Conservation (phyloP, 2,329 filamentous ascomycete species). For the Fusarium sacchari region DNA sequence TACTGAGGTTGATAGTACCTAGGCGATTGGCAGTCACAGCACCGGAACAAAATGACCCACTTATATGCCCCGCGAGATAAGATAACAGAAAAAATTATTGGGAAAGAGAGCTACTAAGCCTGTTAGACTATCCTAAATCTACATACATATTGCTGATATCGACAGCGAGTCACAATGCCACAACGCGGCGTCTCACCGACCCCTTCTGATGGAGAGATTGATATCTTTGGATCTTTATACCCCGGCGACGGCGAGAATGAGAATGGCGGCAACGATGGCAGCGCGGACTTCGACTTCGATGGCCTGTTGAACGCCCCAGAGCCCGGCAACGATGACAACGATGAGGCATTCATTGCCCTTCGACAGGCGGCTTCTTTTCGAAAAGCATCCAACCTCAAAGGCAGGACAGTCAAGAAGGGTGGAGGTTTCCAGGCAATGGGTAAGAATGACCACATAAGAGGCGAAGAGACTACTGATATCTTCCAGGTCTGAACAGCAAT, state of each 20-base stretch:
- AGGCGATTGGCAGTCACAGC: slow-evolving; percentile 3
- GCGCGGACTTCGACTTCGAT: slow-evolving; percentile 65
- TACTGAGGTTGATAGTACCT: too few relatives aligned
- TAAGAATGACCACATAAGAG: slow-evolving; percentile 47
- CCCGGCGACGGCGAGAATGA: slow-evolving; percentile 66
- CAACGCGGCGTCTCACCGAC: slow-evolving; percentile 81
- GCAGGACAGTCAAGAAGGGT: slow-evolving; percentile 89
- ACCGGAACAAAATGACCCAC: slow-evolving; percentile 29
- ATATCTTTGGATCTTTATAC: slow-evolving; percentile 84
- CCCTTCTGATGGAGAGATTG: slow-evolving; percentile 88
- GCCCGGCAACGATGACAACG: slow-evolving; percentile 67
- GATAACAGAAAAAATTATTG: slow-evolving; percentile 53
- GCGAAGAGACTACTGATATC: slow-evolving; percentile 20
- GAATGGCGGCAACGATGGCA: slow-evolving; percentile 49
- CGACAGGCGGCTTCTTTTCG: slow-evolving; percentile 88
- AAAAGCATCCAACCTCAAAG: slow-evolving; percentile 83
- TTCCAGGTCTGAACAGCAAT: slow-evolving; percentile 76
- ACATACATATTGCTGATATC: slow-evolving; percentile 10
- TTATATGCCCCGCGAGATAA: slow-evolving; percentile 51
- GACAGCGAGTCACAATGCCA: slow-evolving; percentile 64
- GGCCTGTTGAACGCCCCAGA: slow-evolving; percentile 66
- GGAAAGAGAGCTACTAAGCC: slow-evolving; percentile 27
- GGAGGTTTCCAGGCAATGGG: slow-evolving; percentile 97
- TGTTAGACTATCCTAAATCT: slow-evolving; percentile 8
- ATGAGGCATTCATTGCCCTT: slow-evolving; percentile 91